Conservation (phyloP, 2,329 filamentous ascomycete genomes). For the Phaeosphaeria sp. region DNA sequence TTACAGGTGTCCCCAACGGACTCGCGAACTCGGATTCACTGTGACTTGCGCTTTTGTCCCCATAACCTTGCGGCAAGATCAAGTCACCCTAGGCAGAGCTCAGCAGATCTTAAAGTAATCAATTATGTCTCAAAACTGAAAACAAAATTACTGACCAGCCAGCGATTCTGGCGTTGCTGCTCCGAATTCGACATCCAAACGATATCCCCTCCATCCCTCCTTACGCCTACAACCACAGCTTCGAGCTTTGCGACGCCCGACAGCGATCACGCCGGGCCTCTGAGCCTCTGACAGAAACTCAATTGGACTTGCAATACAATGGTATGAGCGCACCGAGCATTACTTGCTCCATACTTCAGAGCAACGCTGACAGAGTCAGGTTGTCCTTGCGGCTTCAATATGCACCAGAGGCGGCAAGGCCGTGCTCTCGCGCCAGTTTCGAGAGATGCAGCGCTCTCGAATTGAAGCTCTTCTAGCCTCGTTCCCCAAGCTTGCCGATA, state of each 20-base stretch:
- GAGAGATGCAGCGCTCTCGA: constrained; percentile 95
- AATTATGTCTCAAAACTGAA: neutral
- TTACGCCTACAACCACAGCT: constrained; percentile 7
- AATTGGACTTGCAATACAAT: constrained; percentile 27
- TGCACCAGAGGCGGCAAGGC: constrained; percentile 98
- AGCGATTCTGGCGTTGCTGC: constrained; percentile 6
- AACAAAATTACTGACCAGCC: neutral
- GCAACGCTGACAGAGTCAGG: constrained; percentile 61
- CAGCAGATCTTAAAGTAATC: neutral
- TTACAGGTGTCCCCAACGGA: neutral
- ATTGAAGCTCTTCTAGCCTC: constrained; percentile 96
- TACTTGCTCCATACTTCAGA: neutral
- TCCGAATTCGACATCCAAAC: constrained; percentile 17
- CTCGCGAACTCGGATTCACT: constrained; percentile 16
- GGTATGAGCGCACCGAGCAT: constrained; percentile 29
- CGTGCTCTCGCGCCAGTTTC: constrained; percentile 96
- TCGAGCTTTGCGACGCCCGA: neutral
- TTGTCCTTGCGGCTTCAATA: constrained; percentile 98
- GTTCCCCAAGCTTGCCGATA: constrained; percentile 96
- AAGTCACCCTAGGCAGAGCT: neutral
- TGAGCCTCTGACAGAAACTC: neutral
- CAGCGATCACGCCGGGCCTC: neutral
- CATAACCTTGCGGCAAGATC: neutral
- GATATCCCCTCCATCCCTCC: constrained; percentile 25
- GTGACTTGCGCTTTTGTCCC: constrained; percentile 20